Evolutionary conservation across 2,329 filamentous ascomycete species (phyloP).

Genomic region (Lecanicillium sp.): DNA sequence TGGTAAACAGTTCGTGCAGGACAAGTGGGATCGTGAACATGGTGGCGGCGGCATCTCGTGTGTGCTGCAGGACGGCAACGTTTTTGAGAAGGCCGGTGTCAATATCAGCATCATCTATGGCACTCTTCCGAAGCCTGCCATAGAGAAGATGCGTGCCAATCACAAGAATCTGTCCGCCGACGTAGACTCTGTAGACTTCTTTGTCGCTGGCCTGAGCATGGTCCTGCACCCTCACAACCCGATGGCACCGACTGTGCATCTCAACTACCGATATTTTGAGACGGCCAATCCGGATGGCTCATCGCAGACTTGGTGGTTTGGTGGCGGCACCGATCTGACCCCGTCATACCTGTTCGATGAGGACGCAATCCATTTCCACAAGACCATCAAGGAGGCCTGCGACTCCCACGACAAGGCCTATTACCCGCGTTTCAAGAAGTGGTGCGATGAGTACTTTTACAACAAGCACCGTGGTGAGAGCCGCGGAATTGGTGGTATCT

Average conservation of each 20-base stretch:
- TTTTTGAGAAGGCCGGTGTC: constrained; percentile 96
- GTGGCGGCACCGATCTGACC: constrained; percentile 88
- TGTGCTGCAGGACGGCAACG: constrained; percentile 89
- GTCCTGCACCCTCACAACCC: constrained; percentile 92
- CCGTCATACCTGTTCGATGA: constrained; percentile 94
- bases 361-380: constrained; percentile 94
- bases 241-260: constrained; percentile 93
- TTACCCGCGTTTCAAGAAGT: constrained; percentile 92
- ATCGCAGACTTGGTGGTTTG: constrained; percentile 94
- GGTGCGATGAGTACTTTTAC: constrained; percentile 97
- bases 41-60: constrained; percentile 92
- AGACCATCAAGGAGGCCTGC: constrained; percentile 83
- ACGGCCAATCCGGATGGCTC: constrained; percentile 77
- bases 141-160: constrained; percentile 87
- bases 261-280: constrained; percentile 99
- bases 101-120: constrained; percentile 95
- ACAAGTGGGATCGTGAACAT: constrained; percentile 80
- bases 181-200: constrained; percentile 84
- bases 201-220: constrained; percentile 85
- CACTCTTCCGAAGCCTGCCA: constrained; percentile 75
- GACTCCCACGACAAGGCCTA: constrained; percentile 89
- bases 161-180: constrained; percentile 80
- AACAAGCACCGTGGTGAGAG: constrained; percentile 85
- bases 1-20: constrained; percentile 69
- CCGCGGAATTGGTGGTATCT: constrained; percentile 89